A percentile compares a stretch with the other conserved stretches of the same genome.
Evolutionary conservation across 805 yeast genomes (phyloP).

Genomic region (Grigorovia jiainica): DNA sequence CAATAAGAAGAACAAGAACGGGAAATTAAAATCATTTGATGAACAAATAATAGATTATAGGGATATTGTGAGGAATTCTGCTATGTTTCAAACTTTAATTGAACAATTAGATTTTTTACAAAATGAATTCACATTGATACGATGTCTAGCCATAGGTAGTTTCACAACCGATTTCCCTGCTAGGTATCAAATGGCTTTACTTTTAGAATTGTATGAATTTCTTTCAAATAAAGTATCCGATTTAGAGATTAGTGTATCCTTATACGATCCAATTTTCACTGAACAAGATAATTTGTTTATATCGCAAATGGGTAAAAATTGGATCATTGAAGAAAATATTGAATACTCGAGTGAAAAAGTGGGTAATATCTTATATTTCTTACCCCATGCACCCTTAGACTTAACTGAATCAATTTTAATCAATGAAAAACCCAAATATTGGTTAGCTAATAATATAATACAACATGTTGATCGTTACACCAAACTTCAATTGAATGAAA

Average conservation of each 20-base stretch:
- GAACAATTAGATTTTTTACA: conserved; percentile 9
- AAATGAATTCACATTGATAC: conserved; percentile 26
- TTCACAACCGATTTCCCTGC: conserved; percentile 53
- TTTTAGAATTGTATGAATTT: conserved; percentile 33
- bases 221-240: neutral
- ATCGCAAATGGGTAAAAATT: conserved; percentile 14
- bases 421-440: conserved; percentile 28
- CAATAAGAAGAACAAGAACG: neutral
- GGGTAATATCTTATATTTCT: conserved; percentile 38
- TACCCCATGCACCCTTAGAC: conserved; percentile 68
- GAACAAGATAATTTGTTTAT: conserved; percentile 35
- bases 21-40: neutral
- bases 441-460: conserved; percentile 44
- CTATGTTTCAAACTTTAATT: conserved; percentile 22
- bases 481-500: conserved; percentile 32
- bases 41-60: conserved; percentile 13
- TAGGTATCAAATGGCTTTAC: conserved; percentile 54
- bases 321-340: conserved; percentile 21
- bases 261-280: conserved; percentile 60
- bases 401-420: conserved; percentile 37
- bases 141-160: conserved; percentile 68
- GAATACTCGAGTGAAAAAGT: conserved; percentile 13
- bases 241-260: conserved; percentile 30
- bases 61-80: conserved; percentile 17
- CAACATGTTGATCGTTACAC: conserved; percentile 48